Percentiles rank a stretch among this genome's conserved stretches.
Conservation (phyloP, 352 stramenopile species). For the Thalassiosira hispida region DNA sequence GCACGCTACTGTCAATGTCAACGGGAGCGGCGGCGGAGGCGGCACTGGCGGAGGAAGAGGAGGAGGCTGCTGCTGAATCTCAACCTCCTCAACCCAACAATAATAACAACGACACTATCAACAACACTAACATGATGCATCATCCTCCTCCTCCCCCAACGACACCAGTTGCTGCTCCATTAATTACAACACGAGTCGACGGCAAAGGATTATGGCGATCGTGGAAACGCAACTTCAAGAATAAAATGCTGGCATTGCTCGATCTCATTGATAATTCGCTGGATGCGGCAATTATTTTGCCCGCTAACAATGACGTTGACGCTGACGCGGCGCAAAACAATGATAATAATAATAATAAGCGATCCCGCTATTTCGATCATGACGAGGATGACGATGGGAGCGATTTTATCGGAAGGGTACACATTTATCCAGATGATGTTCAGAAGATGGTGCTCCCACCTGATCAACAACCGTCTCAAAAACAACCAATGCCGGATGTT, state of each 20-base stretch:
- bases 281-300: constrained; percentile 48
- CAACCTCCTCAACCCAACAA: no score
- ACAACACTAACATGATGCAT: no score
- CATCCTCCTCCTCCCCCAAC: no score
- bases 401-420: constrained; percentile 40
- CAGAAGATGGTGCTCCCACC: constrained; percentile 33
- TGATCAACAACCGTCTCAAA: constrained; percentile 50
- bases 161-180: no score
- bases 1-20: no score
- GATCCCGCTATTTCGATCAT: no score
- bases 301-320: neutral
- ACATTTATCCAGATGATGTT: constrained; percentile 40
- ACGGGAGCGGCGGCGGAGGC: no score
- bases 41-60: no score
- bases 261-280: constrained; percentile 79
- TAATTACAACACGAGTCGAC: constrained; percentile 41
- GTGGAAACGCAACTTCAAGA: constrained; percentile 67
- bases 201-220: constrained; percentile 65
- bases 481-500: no score
- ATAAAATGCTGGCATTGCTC: constrained; percentile 57
- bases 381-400: neutral
- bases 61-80: no score
- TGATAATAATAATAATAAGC: no score
- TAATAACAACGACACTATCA: no score
- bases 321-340: neutral